These are phyloP conservation scores for Alternaria consortialis DNA, from an alignment of 2,329 filamentous ascomycete species.

Conservation along the genomic window DNA sequence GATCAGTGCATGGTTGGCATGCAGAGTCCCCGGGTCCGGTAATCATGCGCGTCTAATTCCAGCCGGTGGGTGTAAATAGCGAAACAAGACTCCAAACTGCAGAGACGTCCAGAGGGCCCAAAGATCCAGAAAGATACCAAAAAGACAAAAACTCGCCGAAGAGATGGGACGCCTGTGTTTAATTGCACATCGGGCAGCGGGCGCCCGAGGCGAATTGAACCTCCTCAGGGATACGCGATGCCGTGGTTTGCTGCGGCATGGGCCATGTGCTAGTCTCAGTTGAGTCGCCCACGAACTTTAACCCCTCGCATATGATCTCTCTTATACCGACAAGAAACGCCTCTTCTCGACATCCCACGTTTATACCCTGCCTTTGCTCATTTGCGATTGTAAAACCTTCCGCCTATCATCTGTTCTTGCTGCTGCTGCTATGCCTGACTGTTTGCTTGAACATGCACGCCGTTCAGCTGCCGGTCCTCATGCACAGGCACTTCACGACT, in stretches of 20 bases:
- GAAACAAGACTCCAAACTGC: neutral
- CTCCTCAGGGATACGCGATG: conserved; percentile 11
- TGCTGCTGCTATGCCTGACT: neutral
- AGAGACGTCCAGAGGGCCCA: neutral
- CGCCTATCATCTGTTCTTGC: neutral
- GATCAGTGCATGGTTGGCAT: conserved; percentile 18
- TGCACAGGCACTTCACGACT: conserved; percentile 7
- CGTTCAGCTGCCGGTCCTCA: conserved; percentile 2
- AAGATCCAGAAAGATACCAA: neutral
- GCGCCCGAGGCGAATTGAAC: conserved; percentile 11
- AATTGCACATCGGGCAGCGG: conserved; percentile 14
- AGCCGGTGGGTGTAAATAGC: neutral
- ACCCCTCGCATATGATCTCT: conserved; percentile 1
- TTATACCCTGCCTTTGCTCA: neutral
- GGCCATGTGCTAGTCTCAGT: conserved; percentile 11
- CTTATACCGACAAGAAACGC: conserved; percentile 7
- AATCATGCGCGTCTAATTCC: conserved; percentile 3
- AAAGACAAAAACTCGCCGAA: neutral
- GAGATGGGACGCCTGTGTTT: conserved; percentile 16
- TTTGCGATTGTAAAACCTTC: neutral
- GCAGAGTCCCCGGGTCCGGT: conserved; percentile 6
- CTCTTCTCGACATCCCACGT: neutral
- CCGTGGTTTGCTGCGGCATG: conserved; percentile 7
- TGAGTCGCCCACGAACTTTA: neutral
- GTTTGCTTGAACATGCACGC: neutral